Evolutionary conservation across 2,329 filamentous ascomycete species (phyloP).

Genomic region (Exserohilum turcica): DNA sequence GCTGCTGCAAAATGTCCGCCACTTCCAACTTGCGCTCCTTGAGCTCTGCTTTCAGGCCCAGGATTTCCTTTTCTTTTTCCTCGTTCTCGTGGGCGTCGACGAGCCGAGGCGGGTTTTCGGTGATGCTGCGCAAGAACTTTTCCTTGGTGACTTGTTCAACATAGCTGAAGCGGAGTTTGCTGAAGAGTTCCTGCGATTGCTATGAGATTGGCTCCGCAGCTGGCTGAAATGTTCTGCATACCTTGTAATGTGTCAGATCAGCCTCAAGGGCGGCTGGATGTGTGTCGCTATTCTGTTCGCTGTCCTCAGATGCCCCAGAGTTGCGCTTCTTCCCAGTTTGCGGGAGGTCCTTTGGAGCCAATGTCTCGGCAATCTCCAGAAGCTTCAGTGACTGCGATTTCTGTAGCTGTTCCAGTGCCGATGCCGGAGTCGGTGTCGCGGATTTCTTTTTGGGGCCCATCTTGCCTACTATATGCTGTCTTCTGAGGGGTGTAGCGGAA

Average conservation of each 20-base stretch:
- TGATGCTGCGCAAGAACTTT: slow-evolving; percentile 91
- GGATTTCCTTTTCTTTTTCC: slow-evolving; percentile 61
- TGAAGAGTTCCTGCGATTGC: slow-evolving; percentile 76
- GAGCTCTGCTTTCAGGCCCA: slow-evolving; percentile 72
- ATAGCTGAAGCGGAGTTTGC: slow-evolving; percentile 95
- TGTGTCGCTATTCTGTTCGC: slow-evolving; percentile 69
- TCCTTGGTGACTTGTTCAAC: slow-evolving; percentile 99
- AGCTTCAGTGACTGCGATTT: slow-evolving; percentile 69
- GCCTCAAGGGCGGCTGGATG: slow-evolving; percentile 73
- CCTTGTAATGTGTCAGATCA: slow-evolving; percentile 86
- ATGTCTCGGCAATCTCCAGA: slow-evolving; percentile 75
- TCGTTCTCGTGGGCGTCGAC: slow-evolving; percentile 80
- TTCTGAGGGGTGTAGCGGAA: slow-evolving; percentile 5
- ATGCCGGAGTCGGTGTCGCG: slow-evolving; percentile 26
- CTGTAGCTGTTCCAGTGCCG: slow-evolving; percentile 60
- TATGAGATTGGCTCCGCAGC: slow-evolving; percentile 8
- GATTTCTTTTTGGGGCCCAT: slow-evolving; percentile 39
- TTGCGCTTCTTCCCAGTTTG: slow-evolving; percentile 48
- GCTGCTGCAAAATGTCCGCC: slow-evolving; percentile 69
- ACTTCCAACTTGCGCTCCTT: slow-evolving; percentile 83
- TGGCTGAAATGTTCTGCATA: slow-evolving; percentile 27
- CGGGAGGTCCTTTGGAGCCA: slow-evolving; percentile 60
- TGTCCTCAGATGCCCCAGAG: slow-evolving; percentile 70
- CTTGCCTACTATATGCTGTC: slow-evolving; percentile 4
- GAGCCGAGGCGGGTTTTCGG: slow-evolving; percentile 85